A percentile compares a stretch with the other conserved stretches of the same genome.
phyloP scores from a whole-genome alignment of 164 flowering plant species.

The Chimonanthus salicifolius region DNA sequence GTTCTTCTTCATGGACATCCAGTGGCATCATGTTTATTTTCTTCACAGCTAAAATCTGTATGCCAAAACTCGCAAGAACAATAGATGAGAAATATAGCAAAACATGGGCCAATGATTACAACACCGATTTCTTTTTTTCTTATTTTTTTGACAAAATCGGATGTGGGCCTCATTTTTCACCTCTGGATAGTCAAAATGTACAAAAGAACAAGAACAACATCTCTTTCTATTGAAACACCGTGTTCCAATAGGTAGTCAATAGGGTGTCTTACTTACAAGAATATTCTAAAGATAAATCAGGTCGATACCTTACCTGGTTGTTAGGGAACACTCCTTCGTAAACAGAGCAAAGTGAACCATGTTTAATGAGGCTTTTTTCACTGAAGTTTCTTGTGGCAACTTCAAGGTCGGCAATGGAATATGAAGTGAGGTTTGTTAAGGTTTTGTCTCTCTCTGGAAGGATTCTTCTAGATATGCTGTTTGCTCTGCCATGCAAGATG shows the following conservation, averaged over 20 bases:
- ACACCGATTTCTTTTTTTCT: too few relatives aligned
- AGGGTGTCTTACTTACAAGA: not conserved
- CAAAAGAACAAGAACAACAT: too few relatives aligned
- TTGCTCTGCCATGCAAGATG: slow-evolving; percentile 21
- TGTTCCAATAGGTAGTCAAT: too few relatives aligned
- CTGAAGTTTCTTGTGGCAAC: slow-evolving; percentile 65
- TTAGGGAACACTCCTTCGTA: slow-evolving; percentile 65
- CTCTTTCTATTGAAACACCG: too few relatives aligned
- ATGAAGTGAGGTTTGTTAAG: slow-evolving; percentile 33
- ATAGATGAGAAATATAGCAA: too few relatives aligned
- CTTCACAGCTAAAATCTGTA: slow-evolving; percentile 66
- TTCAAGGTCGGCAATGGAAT: slow-evolving; percentile 58
- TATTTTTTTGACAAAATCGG: too few relatives aligned
- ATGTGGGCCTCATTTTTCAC: too few relatives aligned
- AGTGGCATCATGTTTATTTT: slow-evolving; percentile 42
- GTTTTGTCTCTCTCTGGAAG: slow-evolving; percentile 33
- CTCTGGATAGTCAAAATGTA: not conserved
- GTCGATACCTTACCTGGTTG: slow-evolving; percentile 44
- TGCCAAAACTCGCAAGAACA: not conserved
- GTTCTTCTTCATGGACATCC: slow-evolving; percentile 65
- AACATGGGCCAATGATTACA: too few relatives aligned
- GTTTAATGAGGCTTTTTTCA: slow-evolving; percentile 57
- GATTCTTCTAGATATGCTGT: slow-evolving; percentile 33
- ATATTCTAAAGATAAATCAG: not conserved
- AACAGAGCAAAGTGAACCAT: slow-evolving; percentile 86